These are phyloP conservation scores for Handroanthus guayacan DNA, from an alignment of 257 asterid genomes.

Conservation along the genomic window DNA sequence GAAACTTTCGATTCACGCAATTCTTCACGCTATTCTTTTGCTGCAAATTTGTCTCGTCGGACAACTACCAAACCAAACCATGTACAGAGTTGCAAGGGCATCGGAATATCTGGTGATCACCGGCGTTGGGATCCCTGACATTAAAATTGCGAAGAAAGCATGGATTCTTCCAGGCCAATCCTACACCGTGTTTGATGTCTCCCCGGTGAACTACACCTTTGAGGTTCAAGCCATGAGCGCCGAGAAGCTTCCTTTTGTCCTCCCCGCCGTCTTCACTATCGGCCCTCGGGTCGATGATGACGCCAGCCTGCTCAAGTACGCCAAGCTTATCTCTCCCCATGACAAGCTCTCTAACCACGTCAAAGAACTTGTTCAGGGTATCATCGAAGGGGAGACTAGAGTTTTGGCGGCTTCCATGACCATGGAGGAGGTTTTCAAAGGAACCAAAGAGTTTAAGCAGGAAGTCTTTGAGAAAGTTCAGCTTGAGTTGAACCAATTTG, in stretches of 20 bases:
- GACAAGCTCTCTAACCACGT: conserved; percentile 67
- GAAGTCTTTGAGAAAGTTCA: conserved; percentile 75
- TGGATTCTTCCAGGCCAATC: conserved; percentile 72
- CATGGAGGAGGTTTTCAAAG: conserved; percentile 66
- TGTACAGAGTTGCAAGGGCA: conserved; percentile 67
- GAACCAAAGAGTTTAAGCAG: conserved; percentile 66
- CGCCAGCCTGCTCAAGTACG: conserved; percentile 56
- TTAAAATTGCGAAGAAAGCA: conserved; percentile 59
- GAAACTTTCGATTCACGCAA: too few relatives aligned
- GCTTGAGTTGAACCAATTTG: conserved; percentile 68
- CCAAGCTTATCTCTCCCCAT: conserved; percentile 69
- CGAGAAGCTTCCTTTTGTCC: conserved; percentile 73
- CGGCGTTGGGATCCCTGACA: conserved; percentile 54
- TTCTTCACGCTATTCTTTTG: background rate
- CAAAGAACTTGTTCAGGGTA: conserved; percentile 65
- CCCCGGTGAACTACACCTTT: conserved; percentile 77
- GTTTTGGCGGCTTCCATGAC: conserved; percentile 80
- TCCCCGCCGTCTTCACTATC: conserved; percentile 81
- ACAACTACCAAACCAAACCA: background rate
- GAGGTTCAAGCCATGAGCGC: conserved; percentile 85
- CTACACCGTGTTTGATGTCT: conserved; percentile 48
- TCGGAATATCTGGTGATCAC: conserved; percentile 76
- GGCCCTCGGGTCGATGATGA: conserved; percentile 60
- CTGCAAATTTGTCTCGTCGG: background rate
- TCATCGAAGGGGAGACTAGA: conserved; percentile 81